Evolutionary conservation across 2,329 filamentous ascomycete genomes (phyloP).

Genomic region (Fusarium tanahbumbuense): DNA sequence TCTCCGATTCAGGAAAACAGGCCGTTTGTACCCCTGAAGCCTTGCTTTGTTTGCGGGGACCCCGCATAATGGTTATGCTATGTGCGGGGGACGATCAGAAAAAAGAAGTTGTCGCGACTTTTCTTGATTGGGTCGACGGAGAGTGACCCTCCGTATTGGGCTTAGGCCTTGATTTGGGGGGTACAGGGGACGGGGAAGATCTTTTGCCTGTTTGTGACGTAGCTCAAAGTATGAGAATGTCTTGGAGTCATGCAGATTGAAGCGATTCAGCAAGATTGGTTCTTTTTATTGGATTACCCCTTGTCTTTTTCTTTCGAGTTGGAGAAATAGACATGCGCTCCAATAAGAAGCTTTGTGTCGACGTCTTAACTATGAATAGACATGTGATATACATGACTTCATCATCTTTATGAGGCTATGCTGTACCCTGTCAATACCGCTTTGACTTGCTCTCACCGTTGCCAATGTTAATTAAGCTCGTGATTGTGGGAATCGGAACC

Average conservation of each 20-base stretch:
- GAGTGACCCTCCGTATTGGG: slow-evolving; percentile 8
- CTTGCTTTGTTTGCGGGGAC: slow-evolving; percentile 21
- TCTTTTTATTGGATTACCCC: not conserved
- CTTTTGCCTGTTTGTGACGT: slow-evolving; percentile 19
- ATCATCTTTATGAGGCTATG: not conserved
- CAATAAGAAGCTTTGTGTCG: not conserved
- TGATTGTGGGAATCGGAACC: not conserved
- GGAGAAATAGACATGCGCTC: slow-evolving; percentile 3
- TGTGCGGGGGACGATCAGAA: slow-evolving; percentile 13
- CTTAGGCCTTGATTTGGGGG: not conserved
- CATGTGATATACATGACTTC: not conserved
- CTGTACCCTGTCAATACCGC: not conserved
- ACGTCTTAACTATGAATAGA: not conserved
- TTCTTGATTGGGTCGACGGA: slow-evolving; percentile 24
- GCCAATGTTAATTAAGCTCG: not conserved
- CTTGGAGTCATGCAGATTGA: not conserved
- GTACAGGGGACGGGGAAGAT: not conserved
- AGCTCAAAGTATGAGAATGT: not conserved
- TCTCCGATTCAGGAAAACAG: slow-evolving; percentile 8
- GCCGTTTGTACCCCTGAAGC: not conserved
- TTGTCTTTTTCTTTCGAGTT: not conserved
- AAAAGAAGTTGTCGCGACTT: not conserved
- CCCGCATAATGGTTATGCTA: slow-evolving; percentile 11
- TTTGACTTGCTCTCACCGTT: not conserved
- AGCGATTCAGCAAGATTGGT: not conserved